Conservation (phyloP, 1,284 basidiomycete genomes). For the Apiotrichum montevideense region DNA sequence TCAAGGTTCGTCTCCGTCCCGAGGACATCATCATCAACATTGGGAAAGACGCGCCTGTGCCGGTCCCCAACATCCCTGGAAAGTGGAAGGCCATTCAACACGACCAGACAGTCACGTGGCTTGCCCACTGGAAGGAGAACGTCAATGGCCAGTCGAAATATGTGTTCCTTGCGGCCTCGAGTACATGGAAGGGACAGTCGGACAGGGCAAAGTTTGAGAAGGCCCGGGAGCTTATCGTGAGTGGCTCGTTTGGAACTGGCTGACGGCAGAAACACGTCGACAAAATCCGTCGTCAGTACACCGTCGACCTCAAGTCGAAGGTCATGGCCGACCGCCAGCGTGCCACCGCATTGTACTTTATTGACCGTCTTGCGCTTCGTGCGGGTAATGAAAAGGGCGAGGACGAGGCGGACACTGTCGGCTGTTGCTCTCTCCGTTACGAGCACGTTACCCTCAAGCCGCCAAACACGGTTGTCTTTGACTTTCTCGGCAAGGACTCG, state of each 20-base stretch:
- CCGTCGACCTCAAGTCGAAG: constrained; percentile 73
- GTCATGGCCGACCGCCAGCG: constrained; percentile 88
- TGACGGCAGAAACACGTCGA: constrained; percentile 71
- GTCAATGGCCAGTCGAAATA: constrained; percentile 90
- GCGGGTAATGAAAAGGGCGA: constrained; percentile 98
- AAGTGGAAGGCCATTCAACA: constrained; percentile 77
- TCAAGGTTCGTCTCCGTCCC: constrained; percentile 85
- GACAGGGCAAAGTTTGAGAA: constrained; percentile 96
- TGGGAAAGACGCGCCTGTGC: constrained; percentile 63
- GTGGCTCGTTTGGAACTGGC: constrained; percentile 14
- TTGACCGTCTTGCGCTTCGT: constrained; percentile 87
- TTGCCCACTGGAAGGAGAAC: constrained; percentile 96
- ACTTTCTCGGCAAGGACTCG: constrained; percentile 96
- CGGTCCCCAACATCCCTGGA: constrained; percentile 78
- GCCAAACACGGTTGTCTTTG: constrained; percentile 77
- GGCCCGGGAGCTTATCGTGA: constrained; percentile 83
- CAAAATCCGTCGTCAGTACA: constrained; percentile 80
- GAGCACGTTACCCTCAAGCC: constrained; percentile 87
- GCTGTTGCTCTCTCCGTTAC: constrained; percentile 90
- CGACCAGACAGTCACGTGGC: constrained; percentile 93
- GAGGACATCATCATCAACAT: constrained; percentile 95
- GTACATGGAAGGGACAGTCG: constrained; percentile 91
- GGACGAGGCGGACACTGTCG: constrained; percentile 94
- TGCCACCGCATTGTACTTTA: constrained; percentile 95
- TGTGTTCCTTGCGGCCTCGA: constrained; percentile 89